phyloP scores from a whole-genome alignment of 768 basidiomycete genomes.

The Phlegmacium glaucopus region DNA sequence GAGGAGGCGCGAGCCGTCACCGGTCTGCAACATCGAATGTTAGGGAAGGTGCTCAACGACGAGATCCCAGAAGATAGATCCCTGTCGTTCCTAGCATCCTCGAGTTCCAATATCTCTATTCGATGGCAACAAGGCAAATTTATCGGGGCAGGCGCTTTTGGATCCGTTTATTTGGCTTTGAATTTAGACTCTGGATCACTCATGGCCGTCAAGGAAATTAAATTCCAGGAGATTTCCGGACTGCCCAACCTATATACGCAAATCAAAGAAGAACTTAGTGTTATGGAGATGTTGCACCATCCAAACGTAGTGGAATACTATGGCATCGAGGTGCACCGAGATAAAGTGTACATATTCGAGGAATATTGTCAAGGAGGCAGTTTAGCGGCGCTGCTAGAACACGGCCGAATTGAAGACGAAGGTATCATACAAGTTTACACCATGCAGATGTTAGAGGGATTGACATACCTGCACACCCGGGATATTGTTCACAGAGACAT shows the following conservation, averaged over 20 bases:
- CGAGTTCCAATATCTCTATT: constrained; percentile 92
- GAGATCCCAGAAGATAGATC: constrained; percentile 93
- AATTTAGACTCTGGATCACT: constrained; percentile 93
- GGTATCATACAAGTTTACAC: constrained; percentile 94
- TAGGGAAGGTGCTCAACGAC: constrained; percentile 92
- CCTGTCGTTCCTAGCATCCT: constrained; percentile 90
- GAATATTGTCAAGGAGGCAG: constrained; percentile 98
- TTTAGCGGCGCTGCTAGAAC: constrained; percentile 81
- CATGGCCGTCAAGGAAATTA: constrained; percentile 99
- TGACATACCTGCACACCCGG: constrained; percentile 90
- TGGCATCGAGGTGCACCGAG: constrained; percentile 97
- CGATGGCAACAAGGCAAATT: constrained; percentile 98
- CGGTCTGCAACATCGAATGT: constrained; percentile 66
- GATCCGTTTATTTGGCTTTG: constrained; percentile 98
- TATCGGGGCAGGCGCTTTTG: constrained; percentile 98
- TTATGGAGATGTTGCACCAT: constrained; percentile 98
- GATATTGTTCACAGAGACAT: constrained; percentile 95
- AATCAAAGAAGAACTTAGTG: constrained; percentile 92
- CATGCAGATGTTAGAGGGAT: constrained; percentile 93
- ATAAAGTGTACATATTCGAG: constrained; percentile 98
- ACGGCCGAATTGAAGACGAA: constrained; percentile 96
- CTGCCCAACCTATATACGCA: constrained; percentile 86
- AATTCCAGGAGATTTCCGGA: constrained; percentile 90
- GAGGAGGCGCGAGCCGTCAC: constrained; percentile 62
- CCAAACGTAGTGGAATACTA: constrained; percentile 99